Base-by-base conservation (phyloP, 257 asterid species). In the Rubia yunnanensis region DNA sequence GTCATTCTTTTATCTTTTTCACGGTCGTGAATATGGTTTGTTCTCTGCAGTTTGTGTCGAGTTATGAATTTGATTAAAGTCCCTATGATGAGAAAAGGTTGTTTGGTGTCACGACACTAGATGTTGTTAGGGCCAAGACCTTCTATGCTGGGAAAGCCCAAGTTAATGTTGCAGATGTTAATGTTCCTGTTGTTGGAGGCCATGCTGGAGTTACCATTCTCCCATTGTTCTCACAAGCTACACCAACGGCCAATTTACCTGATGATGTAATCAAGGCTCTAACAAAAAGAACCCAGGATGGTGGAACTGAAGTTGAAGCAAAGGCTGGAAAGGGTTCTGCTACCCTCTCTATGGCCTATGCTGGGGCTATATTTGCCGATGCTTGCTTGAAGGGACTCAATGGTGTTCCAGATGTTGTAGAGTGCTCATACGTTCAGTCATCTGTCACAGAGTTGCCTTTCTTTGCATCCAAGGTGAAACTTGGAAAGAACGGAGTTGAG, bases 251-350 rank as follows among this genome's bases (percentile, higher is more conserved):
- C 64, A 88, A 90, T 73, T 77, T 92, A 61, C 63, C 94, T 0
- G 81, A 78, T 76, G 95, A 92, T 24, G 86, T 73, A 0, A 83
- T 92, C 38, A 73, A 46, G 69, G 95, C 96, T 64, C 90, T 90
- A 65, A 86, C 99, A 26, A 83, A 86, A 64, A 77, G 99, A 77
- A 92, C 95, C 38, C 99, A 92, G 84, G 92, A 92, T 73, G 99
- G 97, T 75, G 96, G 97, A 59, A 92, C 97, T 0, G 99, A 92
- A 76, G 99, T 92, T 36, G 92, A 83, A 77, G 99, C 99, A 13
- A 92, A 92, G 84, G 98, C 97, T 74, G 97, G 97, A 74, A 90
- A 89, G 78, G 97, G 96, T 67, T 89, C 99, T 31, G 97, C 99
- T 61, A 92, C 99, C 46, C 95, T 92, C 60, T 92, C 99, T 24